Evolutionary conservation across 495 filamentous ascomycete species (phyloP).

Genomic region (Aspergillus biplanus): DNA sequence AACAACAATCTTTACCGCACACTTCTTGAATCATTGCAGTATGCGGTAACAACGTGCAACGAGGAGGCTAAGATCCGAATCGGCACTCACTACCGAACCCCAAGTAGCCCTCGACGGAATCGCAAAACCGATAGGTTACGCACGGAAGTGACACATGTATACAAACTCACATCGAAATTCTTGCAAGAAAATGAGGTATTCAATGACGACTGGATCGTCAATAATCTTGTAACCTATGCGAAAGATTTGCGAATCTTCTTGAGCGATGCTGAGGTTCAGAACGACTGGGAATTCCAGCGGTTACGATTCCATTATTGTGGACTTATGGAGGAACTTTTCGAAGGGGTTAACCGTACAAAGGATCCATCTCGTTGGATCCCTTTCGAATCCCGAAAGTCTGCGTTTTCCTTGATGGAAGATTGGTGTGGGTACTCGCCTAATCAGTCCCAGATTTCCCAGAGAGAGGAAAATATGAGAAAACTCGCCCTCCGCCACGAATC

Average conservation of each 20-base stretch:
- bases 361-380: constrained; percentile 92
- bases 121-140: constrained; percentile 82
- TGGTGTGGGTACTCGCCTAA: constrained; percentile 99
- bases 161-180: constrained; percentile 92
- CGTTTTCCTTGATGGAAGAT: constrained; percentile 96
- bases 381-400: constrained; percentile 90
- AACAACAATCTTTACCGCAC: constrained; percentile 95
- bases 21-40: constrained; percentile 85
- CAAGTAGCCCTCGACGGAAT: constrained; percentile 74
- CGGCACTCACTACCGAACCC: constrained; percentile 71
- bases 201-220: constrained; percentile 89
- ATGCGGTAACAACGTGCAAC: constrained; percentile 77
- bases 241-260: constrained; percentile 93
- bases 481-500: constrained; percentile 69
- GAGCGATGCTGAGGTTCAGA: constrained; percentile 91
- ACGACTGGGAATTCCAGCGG: constrained; percentile 94
- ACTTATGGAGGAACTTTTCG: constrained; percentile 88
- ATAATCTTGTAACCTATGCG: constrained; percentile 85
- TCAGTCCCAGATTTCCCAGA: constrained; percentile 74
- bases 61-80: constrained; percentile 88
- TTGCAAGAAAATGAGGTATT: constrained; percentile 77
- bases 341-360: constrained; percentile 83
- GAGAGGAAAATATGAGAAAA: constrained; percentile 87
- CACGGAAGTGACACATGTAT: constrained; percentile 94
- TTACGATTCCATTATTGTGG: constrained; percentile 92